Percentiles rank a stretch among this genome's conserved stretches.
Evolutionary conservation across 2,329 filamentous ascomycete genomes (phyloP).

Genomic region (Pseudogymnoascus sp.): DNA sequence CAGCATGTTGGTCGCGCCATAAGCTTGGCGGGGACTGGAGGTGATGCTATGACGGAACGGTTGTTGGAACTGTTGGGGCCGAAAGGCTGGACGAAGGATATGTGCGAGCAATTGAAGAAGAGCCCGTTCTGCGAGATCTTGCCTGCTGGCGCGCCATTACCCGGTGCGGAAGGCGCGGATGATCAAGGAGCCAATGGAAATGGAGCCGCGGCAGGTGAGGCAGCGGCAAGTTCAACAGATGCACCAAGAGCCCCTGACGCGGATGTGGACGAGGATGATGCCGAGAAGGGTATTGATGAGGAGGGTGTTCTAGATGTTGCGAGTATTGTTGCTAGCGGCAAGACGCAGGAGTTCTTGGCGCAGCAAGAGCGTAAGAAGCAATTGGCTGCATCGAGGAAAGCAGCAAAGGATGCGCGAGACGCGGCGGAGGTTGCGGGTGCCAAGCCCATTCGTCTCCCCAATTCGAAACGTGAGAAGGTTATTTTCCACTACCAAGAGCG

Average conservation of each 20-base stretch:
- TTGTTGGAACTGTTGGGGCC: constrained; percentile 57
- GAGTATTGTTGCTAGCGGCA: constrained; percentile 73
- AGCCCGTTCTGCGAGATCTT: constrained; percentile 59
- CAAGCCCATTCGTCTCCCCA: constrained; percentile 55
- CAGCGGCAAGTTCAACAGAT: constrained; percentile 26
- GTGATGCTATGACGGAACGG: constrained; percentile 73
- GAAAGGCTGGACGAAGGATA: constrained; percentile 53
- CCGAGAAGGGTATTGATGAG: constrained; percentile 39
- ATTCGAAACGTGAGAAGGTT: constrained; percentile 60
- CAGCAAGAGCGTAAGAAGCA: constrained; percentile 78
- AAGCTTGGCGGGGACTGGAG: constrained; percentile 60
- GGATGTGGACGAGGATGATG: constrained; percentile 25
- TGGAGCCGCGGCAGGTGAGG: constrained; percentile 26
- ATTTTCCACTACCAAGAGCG: constrained; percentile 68
- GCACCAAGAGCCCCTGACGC: constrained; percentile 18
- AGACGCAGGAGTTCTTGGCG: constrained; percentile 72
- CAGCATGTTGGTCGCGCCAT: constrained; percentile 57
- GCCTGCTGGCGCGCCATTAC: constrained; percentile 40
- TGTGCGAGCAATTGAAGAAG: constrained; percentile 63
- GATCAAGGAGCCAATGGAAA: constrained; percentile 24
- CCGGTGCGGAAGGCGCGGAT: constrained; percentile 42
- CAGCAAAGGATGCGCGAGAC: constrained; percentile 48
- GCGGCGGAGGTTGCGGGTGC: constrained; percentile 40
- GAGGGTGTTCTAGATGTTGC: constrained; percentile 78
- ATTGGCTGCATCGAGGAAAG: constrained; percentile 52